A percentile compares a stretch with the other conserved stretches of the same genome.
Conservation (phyloP, 2,329 filamentous ascomycete species). For the Allantophomopsis cytisporea region DNA sequence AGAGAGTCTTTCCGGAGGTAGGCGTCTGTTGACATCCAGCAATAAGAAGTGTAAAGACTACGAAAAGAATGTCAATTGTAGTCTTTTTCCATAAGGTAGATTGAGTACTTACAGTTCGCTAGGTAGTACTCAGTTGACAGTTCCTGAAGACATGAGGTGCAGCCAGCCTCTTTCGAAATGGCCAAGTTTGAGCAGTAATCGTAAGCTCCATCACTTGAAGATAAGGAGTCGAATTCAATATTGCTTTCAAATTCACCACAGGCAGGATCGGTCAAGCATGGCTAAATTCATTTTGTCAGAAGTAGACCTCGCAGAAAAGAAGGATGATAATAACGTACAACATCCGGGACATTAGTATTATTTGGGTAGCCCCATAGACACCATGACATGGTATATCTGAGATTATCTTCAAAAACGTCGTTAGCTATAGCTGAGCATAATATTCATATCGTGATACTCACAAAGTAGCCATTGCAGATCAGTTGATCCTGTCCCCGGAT, state of each 20-base stretch:
- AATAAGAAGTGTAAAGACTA: conserved; percentile 35
- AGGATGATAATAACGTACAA: conserved; percentile 11
- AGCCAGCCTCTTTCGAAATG: conserved; percentile 24
- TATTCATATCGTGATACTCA: conserved; percentile 20
- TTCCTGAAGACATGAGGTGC: conserved; percentile 30
- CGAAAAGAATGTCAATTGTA: neutral
- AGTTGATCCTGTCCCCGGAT: conserved; percentile 24
- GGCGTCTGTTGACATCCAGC: conserved; percentile 42
- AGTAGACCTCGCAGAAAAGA: too few species aligned
- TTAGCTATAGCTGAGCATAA: too few species aligned
- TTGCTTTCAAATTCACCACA: conserved; percentile 34
- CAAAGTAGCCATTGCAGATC: conserved; percentile 42
- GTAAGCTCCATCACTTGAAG: conserved; percentile 28
- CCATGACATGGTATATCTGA: conserved; percentile 38
- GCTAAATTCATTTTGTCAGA: neutral
- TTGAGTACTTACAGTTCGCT: conserved; percentile 34
- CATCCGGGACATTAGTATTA: conserved; percentile 25
- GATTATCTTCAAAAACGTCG: conserved; percentile 32
- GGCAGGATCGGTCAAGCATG: conserved; percentile 27
- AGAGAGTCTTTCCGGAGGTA: conserved; percentile 28
- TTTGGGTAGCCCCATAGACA: conserved; percentile 38
- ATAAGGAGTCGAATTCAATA: conserved; percentile 34
- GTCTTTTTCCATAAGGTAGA: conserved; percentile 11
- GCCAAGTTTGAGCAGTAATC: conserved; percentile 40
- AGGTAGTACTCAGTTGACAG: conserved; percentile 24